Evolutionary conservation across 2,329 filamentous ascomycete species (phyloP).

Genomic region (Trichoderma sp.): DNA sequence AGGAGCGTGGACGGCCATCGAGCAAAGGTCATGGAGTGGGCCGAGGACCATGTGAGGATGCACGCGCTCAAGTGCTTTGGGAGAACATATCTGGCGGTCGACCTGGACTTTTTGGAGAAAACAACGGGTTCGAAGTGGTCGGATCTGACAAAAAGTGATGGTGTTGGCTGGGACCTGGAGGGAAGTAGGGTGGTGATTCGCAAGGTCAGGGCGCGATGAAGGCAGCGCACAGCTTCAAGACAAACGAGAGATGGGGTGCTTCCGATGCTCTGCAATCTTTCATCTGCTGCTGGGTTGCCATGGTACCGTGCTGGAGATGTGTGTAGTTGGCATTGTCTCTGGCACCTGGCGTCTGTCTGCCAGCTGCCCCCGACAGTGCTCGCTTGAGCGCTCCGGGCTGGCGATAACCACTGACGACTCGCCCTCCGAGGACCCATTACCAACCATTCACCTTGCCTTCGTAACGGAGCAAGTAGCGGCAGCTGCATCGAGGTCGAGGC

Average conservation of each 20-base stretch:
- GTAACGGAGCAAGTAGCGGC: not conserved
- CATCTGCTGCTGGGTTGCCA: not conserved
- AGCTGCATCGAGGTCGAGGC: not conserved
- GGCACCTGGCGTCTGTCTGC: not conserved
- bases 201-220: constrained; percentile 49
- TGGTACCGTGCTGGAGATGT: not conserved
- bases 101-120: constrained; percentile 68
- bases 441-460: constrained; percentile 20
- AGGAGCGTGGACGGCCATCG: constrained; percentile 78
- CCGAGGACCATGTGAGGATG: constrained; percentile 70
- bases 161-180: constrained; percentile 83
- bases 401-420: constrained; percentile 2
- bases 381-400: not conserved
- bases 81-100: constrained; percentile 75
- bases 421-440: not conserved
- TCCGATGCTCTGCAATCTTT: not conserved
- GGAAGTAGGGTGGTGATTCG: constrained; percentile 76
- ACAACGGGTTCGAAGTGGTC: constrained; percentile 72
- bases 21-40: constrained; percentile 77
- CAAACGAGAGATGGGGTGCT: not conserved
- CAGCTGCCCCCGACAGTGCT: constrained; percentile 12
- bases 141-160: constrained; percentile 65
- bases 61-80: constrained; percentile 87
- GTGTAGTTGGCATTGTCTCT: not conserved
- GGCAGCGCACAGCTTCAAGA: not conserved